Conservation (phyloP, 2,329 filamentous ascomycete species). For the Aureobasidium sp. region DNA sequence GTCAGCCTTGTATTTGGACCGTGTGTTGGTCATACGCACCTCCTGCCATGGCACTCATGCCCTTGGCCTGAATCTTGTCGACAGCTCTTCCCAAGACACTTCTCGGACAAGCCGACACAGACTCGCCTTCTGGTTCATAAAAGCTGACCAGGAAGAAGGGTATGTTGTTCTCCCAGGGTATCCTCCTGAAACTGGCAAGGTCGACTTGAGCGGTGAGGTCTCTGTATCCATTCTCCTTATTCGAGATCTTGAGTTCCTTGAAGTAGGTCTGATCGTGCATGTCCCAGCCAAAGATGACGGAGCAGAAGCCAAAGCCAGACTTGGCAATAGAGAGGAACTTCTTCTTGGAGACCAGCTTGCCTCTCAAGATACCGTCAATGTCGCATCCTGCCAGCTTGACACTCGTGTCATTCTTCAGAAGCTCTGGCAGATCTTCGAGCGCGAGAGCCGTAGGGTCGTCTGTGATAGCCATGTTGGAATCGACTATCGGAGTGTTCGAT, state of each 20-base stretch:
- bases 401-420: conserved; percentile 63
- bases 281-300: conserved; percentile 91
- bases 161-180: conserved; percentile 83
- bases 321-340: conserved; percentile 82
- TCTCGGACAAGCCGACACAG: conserved; percentile 69
- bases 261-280: conserved; percentile 93
- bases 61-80: conserved; percentile 56
- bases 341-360: conserved; percentile 85
- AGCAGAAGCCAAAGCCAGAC: conserved; percentile 86
- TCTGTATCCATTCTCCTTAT: conserved; percentile 81
- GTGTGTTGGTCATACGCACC: conserved; percentile 44
- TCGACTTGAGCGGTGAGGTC: conserved; percentile 80
- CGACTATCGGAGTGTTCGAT: background rate
- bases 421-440: conserved; percentile 51
- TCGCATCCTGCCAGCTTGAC: conserved; percentile 86
- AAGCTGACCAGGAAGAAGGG: conserved; percentile 83
- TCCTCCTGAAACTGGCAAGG: conserved; percentile 65
- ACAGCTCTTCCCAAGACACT: conserved; percentile 62
- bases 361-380: conserved; percentile 77
- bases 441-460: conserved; percentile 42
- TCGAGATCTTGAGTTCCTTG: conserved; percentile 76
- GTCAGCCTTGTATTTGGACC: background rate
- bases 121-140: conserved; percentile 64
- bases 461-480: conserved; percentile 23
- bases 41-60: conserved; percentile 82